Evolutionary conservation across 805 yeast species (phyloP), one percentile per base, ranked within the genome.

Genomic region (Candida boleticola): DNA sequence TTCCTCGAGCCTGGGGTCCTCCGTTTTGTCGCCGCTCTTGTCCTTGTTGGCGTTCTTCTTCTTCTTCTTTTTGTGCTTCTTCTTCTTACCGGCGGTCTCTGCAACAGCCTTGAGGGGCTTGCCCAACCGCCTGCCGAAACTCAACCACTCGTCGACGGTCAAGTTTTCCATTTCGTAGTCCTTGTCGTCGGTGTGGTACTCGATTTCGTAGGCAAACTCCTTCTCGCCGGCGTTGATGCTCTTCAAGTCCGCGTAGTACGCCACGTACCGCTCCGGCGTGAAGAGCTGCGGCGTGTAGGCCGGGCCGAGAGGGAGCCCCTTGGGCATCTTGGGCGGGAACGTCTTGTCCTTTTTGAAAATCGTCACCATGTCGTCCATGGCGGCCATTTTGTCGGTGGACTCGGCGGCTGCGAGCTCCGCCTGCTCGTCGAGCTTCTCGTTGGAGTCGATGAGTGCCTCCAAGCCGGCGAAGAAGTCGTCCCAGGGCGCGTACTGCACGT

Each of bases 241-340:
- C 20, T 68, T 44, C 46, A 88, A 68, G 58, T 88, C 87, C n/a
- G 82, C 74, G 58, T 68, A 88, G 57, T 83, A 87, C 57, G 86
- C 95, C 1, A 80, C 80, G 61, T 82, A 89, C 45, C 79, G 67
- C 30, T 76, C 73, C 0, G 96, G 96, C 0, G 92, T 72, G 50
- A 85, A 85, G 25, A 80, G 56, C 64, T 87, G 95, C 1, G 82
- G 77, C 2, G 64, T 62, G 57, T 83, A 86, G 0, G 83, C 96
- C 2, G 96, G 96, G 0, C 96, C 96, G 29, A 82, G 58, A 1
- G 77, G 71, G 17, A 66, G 43, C 11, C 62, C 58, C 2, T 48
- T 51, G 3, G 93, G 92, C 77, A 73, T 83, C 36, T 63, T 66
- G 40, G 68, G 77, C 30, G 74, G 96, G 68, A 66, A 76, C 0